Base-by-base conservation (phyloP, 2,329 filamentous ascomycete species). In the Trichoderma hamatum region DNA sequence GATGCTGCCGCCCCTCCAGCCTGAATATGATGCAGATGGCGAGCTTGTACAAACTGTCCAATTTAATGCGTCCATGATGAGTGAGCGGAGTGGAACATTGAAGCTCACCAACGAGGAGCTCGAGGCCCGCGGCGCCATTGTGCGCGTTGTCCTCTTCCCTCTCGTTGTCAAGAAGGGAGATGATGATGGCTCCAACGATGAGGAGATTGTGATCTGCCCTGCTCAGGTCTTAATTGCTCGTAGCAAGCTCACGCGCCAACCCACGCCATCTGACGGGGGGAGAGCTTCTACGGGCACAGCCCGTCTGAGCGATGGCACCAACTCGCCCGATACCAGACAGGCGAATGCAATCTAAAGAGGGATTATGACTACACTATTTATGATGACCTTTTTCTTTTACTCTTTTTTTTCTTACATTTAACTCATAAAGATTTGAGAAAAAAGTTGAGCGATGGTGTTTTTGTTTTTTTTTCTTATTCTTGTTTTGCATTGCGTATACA, bases 141-240 rank as follows among this genome's bases (percentile, higher is more conserved):
- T 99, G 51, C 92, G 96, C 73, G 88, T 97, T 71, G 94, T 99
- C 2, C 87, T 99, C 51, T 99, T 99, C 84, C 96, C 96, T 11
- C 86, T 98, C 1, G 95, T 99, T 21, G 93, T 98, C 75, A 97
- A 97, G 83, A 96, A 96, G 83, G 95, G 94, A 65, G 92, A 97
- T 76, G 95, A 98, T 77, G 84, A 85, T 51, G 96, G 94, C 28
- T 86, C 91, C 65, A 95, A 94, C 67, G 93, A 97, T 67, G 94
- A 97, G 73, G 94, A 98, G 84, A 93, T 97, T 72, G 94, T 98
- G 58, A 93, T 99, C 55, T 97, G 92, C 77, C 95, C 95, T 11
- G 96, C 96, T 7, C 95, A 98, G 80, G 96, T 99, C 43, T 87
- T 98, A 70, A 88, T 97, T 54, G 91, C 91, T 74, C 78, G 82